Conservation (phyloP, 1,139 yeast genomes). For the Geotrichum bryndzae region DNA sequence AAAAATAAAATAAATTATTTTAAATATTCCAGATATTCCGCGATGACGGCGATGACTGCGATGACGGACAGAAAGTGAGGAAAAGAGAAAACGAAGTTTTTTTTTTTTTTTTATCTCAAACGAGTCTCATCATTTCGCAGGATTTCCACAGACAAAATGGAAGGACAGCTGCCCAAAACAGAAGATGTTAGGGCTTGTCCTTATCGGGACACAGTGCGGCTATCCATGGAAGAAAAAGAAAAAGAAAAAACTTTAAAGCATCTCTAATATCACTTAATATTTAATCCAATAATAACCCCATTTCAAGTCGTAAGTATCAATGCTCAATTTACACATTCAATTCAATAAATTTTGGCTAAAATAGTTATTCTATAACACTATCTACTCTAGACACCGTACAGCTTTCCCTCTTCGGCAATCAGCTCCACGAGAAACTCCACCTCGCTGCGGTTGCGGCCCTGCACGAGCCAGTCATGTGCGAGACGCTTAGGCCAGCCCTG, state of each 20-base stretch:
- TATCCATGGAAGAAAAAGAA: not conserved
- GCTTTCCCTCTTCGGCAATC: constrained; percentile 47
- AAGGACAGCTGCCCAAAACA: not conserved
- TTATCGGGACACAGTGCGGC: not conserved
- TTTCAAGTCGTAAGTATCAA: not conserved
- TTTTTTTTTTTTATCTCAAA: not conserved
- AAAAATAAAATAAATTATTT: not conserved
- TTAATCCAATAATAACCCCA: not conserved
- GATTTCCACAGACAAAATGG: not conserved
- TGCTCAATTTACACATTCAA: not conserved
- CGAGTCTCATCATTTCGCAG: not conserved
- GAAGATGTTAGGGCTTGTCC: not conserved
- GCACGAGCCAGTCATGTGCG: constrained; percentile 85
- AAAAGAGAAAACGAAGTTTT: not conserved
- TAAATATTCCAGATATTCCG: not conserved
- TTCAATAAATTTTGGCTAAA: not conserved
- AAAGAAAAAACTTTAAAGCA: not conserved
- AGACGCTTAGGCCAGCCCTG: constrained; percentile 90
- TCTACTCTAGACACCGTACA: not conserved
- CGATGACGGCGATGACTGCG: not conserved
- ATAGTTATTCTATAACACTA: not conserved
- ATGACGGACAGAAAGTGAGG: not conserved
- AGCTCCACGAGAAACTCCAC: constrained; percentile 69
- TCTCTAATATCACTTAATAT: not conserved
- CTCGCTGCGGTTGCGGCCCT: constrained; percentile 85